These are phyloP conservation scores for Juglanconis juglandina DNA, from an alignment of 2,329 filamentous ascomycete genomes.

Conservation along the genomic window DNA sequence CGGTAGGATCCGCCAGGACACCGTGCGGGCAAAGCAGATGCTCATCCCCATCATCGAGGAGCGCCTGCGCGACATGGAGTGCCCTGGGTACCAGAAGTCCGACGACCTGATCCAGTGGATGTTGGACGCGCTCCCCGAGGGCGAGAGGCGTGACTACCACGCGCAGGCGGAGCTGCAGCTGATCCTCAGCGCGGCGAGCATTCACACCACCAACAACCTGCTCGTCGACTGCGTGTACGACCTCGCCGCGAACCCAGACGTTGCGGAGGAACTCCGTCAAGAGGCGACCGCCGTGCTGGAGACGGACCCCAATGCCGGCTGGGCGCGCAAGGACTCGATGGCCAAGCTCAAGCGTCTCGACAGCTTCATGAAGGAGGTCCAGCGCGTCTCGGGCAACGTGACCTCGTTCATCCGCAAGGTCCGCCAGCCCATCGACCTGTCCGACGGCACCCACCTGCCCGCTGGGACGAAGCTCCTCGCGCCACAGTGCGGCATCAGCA, in stretches of 20 bases:
- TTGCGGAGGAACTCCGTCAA: conserved; percentile 44
- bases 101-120: conserved; percentile 46
- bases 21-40: conserved; percentile 40
- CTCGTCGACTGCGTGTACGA: conserved; percentile 50
- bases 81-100: conserved; percentile 33
- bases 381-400: conserved; percentile 39
- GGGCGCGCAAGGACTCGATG: conserved; percentile 41
- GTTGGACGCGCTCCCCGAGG: conserved; percentile 36
- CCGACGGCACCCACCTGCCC: conserved; percentile 42
- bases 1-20: conserved; percentile 40
- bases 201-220: conserved; percentile 43
- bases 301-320: conserved; percentile 32
- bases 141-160: conserved; percentile 35
- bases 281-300: conserved; percentile 44
- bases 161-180: conserved; percentile 41
- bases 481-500: conserved; percentile 38
- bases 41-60: conserved; percentile 45
- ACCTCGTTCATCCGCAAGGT: conserved; percentile 45
- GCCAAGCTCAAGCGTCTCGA: conserved; percentile 44
- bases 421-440: conserved; percentile 41
- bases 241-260: conserved; percentile 44
- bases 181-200: conserved; percentile 41
- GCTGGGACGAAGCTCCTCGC: conserved; percentile 40
- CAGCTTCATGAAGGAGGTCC: conserved; percentile 46
- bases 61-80: conserved; percentile 39